These are phyloP conservation scores for Hortaea werneckii DNA, from an alignment of 2,329 filamentous ascomycete species.

Conservation along the genomic window DNA sequence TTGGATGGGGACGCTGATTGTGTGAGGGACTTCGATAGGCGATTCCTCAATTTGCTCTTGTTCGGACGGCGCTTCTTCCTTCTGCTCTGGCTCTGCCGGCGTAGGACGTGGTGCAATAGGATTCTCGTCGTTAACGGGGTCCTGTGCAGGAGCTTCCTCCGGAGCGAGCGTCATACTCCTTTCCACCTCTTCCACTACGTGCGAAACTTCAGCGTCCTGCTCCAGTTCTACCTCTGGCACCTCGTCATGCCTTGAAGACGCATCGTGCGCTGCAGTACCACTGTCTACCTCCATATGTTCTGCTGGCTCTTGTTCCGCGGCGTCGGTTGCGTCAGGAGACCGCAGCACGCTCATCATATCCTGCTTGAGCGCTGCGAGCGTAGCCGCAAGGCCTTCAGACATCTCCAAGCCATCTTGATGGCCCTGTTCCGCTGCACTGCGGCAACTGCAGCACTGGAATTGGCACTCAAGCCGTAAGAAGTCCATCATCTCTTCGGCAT, in stretches of 20 bases:
- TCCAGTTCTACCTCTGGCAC: constrained; percentile 1
- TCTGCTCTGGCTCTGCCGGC: constrained; percentile 7
- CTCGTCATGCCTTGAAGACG: not conserved
- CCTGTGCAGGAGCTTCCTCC: constrained; percentile 2
- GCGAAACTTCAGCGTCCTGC: not conserved
- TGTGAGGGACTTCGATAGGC: not conserved
- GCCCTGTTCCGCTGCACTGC: constrained; percentile 27
- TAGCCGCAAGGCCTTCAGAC: constrained; percentile 4
- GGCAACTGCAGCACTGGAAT: constrained; percentile 56
- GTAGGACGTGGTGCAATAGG: constrained; percentile 11
- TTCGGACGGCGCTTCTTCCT: constrained; percentile 1
- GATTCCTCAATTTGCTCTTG: constrained; percentile 2
- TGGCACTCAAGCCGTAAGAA: constrained; percentile 68
- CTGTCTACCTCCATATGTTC: constrained; percentile 22
- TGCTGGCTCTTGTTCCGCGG: constrained; percentile 9
- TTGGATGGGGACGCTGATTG: constrained; percentile 14
- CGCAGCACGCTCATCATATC: constrained; percentile 11
- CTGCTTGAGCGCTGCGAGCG: constrained; percentile 9
- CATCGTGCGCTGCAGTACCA: constrained; percentile 27
- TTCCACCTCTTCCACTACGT: constrained; percentile 10
- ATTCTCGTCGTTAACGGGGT: constrained; percentile 6
- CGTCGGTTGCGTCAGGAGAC: constrained; percentile 12
- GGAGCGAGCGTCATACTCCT: constrained; percentile 17
- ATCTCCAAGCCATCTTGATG: constrained; percentile 30
- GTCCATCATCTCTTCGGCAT: constrained; percentile 62